Evolutionary conservation across 768 basidiomycete genomes (phyloP).

Genomic region (Asterophora lycoperdoides): DNA sequence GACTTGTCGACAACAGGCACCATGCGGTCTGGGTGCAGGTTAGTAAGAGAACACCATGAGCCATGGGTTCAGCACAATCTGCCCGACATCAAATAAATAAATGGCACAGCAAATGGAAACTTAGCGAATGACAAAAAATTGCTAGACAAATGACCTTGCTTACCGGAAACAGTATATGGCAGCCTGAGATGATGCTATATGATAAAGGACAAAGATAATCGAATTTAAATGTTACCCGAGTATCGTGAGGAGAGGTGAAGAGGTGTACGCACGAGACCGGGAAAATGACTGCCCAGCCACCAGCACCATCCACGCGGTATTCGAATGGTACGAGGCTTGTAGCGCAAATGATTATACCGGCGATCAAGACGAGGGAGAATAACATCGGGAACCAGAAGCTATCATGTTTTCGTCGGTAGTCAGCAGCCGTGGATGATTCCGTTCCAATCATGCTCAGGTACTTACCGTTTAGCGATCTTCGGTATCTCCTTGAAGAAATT

Average conservation of each 20-base stretch:
- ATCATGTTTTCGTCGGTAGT: constrained; percentile 23
- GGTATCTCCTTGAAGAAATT: constrained; percentile 93
- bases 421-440: too few relatives aligned
- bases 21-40: constrained; percentile 4
- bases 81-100: constrained; percentile 1
- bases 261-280: constrained; percentile 49
- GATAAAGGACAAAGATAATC: constrained; percentile 11
- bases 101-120: constrained; percentile 3
- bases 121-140: background rate
- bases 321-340: constrained; percentile 45
- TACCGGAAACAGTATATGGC: constrained; percentile 72
- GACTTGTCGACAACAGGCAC: too few relatives aligned
- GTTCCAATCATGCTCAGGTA: too few relatives aligned
- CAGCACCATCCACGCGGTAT: constrained; percentile 52
- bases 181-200: constrained; percentile 56
- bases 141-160: constrained; percentile 17
- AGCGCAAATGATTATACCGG: constrained; percentile 50
- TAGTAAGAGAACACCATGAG: constrained; percentile 67
- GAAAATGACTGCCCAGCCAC: constrained; percentile 68
- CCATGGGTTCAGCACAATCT: constrained; percentile 48
- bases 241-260: background rate
- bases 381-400: constrained; percentile 57
- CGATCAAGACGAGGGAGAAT: constrained; percentile 51
- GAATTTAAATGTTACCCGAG: background rate
- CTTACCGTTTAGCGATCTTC: constrained; percentile 69